Percentiles rank a stretch among this genome's conserved stretches.
Conservation (phyloP, 129 eudicot species). For the Chrysanthemum seticuspe region DNA sequence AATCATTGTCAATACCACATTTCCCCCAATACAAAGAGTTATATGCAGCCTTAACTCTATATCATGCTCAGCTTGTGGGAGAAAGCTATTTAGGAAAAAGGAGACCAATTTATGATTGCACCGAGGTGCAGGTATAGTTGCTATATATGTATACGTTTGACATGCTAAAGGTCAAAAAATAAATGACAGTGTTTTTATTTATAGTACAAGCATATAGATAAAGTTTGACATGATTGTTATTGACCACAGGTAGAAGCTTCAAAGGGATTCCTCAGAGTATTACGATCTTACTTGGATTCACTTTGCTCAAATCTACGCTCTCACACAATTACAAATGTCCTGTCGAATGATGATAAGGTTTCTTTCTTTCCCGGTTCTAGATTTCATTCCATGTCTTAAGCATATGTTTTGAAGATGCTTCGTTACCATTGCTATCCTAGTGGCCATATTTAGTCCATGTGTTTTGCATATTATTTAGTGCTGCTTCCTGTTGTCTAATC, state of each 20-base stretch:
- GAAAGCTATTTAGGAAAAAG: slow-evolving; percentile 86
- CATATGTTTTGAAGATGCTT: too few relatives aligned
- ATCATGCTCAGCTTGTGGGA: slow-evolving; percentile 86
- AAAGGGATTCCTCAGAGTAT: slow-evolving; percentile 57
- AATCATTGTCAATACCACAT: slow-evolving; percentile 70
- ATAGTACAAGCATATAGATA: slow-evolving; percentile 8
- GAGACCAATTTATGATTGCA: slow-evolving; percentile 80
- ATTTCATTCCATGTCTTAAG: too few relatives aligned
- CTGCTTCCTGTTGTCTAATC: too few relatives aligned
- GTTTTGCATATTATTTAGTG: too few relatives aligned
- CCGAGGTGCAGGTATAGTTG: slow-evolving; percentile 77
- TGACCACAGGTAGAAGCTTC: slow-evolving; percentile 80
- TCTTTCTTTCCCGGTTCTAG: too few relatives aligned
- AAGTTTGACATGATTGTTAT: slow-evolving; percentile 22
- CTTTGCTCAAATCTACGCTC: too few relatives aligned
- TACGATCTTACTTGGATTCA: too few relatives aligned
- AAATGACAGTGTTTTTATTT: neutral
- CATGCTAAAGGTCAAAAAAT: neutral
- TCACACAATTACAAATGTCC: too few relatives aligned
- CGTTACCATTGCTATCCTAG: too few relatives aligned
- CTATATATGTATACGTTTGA: neutral
- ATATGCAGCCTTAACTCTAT: slow-evolving; percentile 59
- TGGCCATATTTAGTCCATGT: too few relatives aligned
- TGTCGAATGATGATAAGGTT: too few relatives aligned
- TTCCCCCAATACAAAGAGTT: slow-evolving; percentile 65